Evolutionary conservation across 2,329 filamentous ascomycete genomes (phyloP).

Genomic region (Penicillium italicum): DNA sequence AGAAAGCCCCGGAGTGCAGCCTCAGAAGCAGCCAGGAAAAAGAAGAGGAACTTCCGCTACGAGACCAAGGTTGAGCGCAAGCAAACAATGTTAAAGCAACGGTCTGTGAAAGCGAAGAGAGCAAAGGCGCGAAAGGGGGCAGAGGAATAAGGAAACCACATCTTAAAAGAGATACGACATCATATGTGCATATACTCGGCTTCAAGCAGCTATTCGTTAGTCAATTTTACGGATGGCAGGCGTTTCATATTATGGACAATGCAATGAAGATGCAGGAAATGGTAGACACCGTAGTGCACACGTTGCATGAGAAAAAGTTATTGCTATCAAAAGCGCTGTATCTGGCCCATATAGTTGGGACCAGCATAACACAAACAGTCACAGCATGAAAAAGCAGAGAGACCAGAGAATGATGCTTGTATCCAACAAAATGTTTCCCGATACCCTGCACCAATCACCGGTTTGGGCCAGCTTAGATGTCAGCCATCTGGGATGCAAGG

Average conservation of each 20-base stretch:
- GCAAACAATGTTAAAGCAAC: constrained; percentile 58
- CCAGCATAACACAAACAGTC: constrained; percentile 25
- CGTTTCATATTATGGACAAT: constrained; percentile 3
- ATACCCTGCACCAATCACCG: constrained; percentile 32
- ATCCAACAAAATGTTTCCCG: constrained; percentile 29
- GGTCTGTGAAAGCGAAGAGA: constrained; percentile 66
- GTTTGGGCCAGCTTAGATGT: constrained; percentile 62
- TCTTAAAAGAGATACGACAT: constrained; percentile 1
- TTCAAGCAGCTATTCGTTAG: neutral
- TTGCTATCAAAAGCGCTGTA: constrained; percentile 20
- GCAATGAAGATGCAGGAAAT: constrained; percentile 16
- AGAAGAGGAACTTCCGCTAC: constrained; percentile 89
- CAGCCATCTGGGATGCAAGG: constrained; percentile 86
- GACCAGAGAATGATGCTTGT: constrained; percentile 24
- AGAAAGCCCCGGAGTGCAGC: constrained; percentile 47
- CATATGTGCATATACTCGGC: constrained; percentile 7
- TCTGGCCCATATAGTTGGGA: constrained; percentile 12
- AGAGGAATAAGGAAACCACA: neutral
- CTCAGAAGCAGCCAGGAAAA: constrained; percentile 64
- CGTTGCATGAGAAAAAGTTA: constrained; percentile 14
- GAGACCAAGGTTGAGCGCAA: constrained; percentile 81
- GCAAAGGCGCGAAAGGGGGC: constrained; percentile 54
- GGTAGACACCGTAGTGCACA: constrained; percentile 15
- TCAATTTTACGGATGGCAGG: constrained; percentile 2
- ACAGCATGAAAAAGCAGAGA: constrained; percentile 28